Evolutionary conservation across 805 yeast species (phyloP), one percentile per base, ranked within the genome.

Genomic region (Teunomyces stri): DNA sequence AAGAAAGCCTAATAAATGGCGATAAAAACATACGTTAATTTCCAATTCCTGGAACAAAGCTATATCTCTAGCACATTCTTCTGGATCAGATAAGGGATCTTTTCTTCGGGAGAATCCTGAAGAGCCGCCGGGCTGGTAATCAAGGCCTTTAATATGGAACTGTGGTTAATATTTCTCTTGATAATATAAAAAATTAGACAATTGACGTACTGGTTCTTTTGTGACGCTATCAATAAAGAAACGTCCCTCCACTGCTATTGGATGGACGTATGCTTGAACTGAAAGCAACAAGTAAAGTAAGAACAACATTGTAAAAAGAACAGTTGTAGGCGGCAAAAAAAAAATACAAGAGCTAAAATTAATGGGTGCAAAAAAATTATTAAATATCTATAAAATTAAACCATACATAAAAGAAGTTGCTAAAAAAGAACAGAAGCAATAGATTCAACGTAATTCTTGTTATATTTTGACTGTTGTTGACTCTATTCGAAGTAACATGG

Each of bases 61-160:
- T 16, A 89, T 81, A 63, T 92, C 98, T 55, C 97, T 78, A 4
- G 91, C 85, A 70, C 98, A 92, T 15, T 66, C 59, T 10, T 76
- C 68, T 3, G 82, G 76, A 57, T 89, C 85, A 2, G 96, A 85
- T 37, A 92, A 72, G 0, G 97, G 96, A 61, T 92, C 98, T 7
- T 56, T 61, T 5, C 58, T 51, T 3, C 58, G 65, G n/a, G 70
- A 70, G 20, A 82, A 83, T 0, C 84, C 91, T 0, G 96, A 84
- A 0, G 96, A 84, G 0, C 97, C 98, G 7, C 97, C 97, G 0
- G 97, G 97, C 60, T 92, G 97, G 61, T 91, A 91, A 64, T 92
- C 98, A 1, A 92, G 87, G 15, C 98, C 98, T 64, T 80, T 84
- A 31, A 91, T 76, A 56, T 76, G 84, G 60, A 92, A 91, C 82